phyloP scores from a whole-genome alignment of 2,329 filamentous ascomycete genomes.

The Trichoderma cornu-damae region DNA sequence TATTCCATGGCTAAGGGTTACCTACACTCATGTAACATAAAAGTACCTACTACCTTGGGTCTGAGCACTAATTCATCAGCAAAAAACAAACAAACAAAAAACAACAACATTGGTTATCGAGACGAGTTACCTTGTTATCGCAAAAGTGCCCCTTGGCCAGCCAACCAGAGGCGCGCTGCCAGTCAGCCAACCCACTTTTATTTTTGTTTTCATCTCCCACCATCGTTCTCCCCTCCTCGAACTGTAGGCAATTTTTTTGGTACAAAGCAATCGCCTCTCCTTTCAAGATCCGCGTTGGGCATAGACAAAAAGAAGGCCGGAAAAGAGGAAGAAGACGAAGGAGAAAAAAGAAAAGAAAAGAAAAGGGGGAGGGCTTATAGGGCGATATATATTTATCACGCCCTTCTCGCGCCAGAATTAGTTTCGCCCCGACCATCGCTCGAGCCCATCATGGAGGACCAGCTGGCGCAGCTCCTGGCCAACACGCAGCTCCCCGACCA shows the following conservation, averaged over 20 bases:
- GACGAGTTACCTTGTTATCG: no score
- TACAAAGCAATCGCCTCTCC: background rate
- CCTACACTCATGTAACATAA: no score
- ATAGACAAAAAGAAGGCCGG: background rate
- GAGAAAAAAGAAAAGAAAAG: background rate
- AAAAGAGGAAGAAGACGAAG: background rate
- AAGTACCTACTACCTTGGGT: no score
- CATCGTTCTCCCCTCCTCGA: constrained; percentile 10
- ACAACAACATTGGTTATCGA: background rate
- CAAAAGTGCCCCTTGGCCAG: background rate
- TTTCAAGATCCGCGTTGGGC: background rate
- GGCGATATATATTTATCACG: background rate
- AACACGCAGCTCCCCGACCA: constrained; percentile 78
- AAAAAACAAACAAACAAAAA: background rate
- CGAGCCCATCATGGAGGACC: constrained; percentile 70
- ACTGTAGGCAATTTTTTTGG: constrained; percentile 9
- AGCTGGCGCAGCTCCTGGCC: constrained; percentile 80
- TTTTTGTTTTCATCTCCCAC: constrained; percentile 20
- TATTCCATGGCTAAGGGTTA: no score
- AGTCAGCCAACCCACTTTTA: constrained; percentile 18
- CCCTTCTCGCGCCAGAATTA: background rate
- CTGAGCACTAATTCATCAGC: no score
- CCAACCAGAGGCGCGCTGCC: constrained; percentile 15
- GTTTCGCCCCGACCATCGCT: background rate
- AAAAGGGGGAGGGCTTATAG: background rate